Base-by-base conservation (phyloP, 2,329 filamentous ascomycete genomes). In the Pyricularia pennisetigena region DNA sequence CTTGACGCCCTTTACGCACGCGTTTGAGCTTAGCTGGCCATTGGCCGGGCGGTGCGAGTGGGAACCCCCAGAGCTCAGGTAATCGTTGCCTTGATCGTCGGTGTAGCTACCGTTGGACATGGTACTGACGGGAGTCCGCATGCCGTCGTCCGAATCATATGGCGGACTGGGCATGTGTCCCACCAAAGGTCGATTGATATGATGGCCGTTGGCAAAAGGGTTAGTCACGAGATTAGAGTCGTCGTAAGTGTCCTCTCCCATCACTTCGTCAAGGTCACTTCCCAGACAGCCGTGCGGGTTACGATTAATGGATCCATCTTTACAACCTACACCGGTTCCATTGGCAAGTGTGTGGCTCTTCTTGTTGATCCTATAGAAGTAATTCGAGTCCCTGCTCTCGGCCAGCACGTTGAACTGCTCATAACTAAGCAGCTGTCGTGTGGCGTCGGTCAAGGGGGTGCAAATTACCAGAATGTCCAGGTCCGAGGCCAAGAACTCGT, bases 391-490 rank as follows among this genome's bases (percentile, higher is more conserved):
- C 12, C 35, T 32, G 41, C 78, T 79, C 68, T 74, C 74, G 1
- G 75, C 73, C 3, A 87, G 74, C 24, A 86, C 76, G 30, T 79
- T 72, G 68, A 87, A 82, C 73, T 86, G 82, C 5, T 77, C 74
- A 24, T 78, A 77, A 10, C 82, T 79, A n/a, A 93, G 79, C 12
- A 86, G 73, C n/a, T 80, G 75, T 6, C 72, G 74, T 0, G 85
- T 86, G 71, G 77, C 76, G 12, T 77, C 74, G 0, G 84, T 87
- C 67, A 86, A 76, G 1, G 85, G 85, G 3, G 82, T 75, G 3
- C 82, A 76, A n/a, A 86, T 75, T 23, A 87, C 79, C 5, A 87
- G 76, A 0, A 86, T 77, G 71, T 87, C 85, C 0, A 87, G 78
- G 2, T 80, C 82, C 0, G 81, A 81, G 14, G 75, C 74, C 10